phyloP scores from a whole-genome alignment of 768 basidiomycete species.

The Thelephora ganbajun region DNA sequence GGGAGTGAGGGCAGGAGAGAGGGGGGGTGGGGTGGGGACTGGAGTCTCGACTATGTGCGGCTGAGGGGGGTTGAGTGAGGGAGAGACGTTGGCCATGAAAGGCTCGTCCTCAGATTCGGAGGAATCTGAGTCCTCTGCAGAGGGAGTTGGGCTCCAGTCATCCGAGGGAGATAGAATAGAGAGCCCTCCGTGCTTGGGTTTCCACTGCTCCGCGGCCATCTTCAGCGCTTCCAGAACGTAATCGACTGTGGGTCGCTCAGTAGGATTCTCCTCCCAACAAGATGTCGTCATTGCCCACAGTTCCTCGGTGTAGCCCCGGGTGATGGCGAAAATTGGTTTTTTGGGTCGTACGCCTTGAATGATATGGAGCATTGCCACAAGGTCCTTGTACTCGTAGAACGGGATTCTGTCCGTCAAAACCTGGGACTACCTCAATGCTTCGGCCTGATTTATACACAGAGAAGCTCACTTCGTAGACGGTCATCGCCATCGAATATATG shows the following conservation, averaged over 20 bases:
- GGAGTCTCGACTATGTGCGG: too few species aligned
- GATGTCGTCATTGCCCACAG: background rate
- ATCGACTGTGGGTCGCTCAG: background rate
- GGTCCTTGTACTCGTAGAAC: background rate
- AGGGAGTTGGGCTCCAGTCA: too few species aligned
- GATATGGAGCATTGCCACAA: background rate
- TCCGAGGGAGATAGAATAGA: too few species aligned
- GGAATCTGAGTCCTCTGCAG: too few species aligned
- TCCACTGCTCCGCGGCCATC: too few species aligned
- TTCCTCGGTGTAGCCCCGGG: background rate
- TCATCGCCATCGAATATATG: background rate
- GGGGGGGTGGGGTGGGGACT: too few species aligned
- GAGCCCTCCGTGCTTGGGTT: too few species aligned
- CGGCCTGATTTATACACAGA: constrained; percentile 4
- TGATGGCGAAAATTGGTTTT: background rate
- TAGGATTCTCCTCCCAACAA: background rate
- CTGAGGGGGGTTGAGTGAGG: too few species aligned
- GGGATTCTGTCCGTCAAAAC: background rate
- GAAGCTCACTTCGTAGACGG: constrained; percentile 7
- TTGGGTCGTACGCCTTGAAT: background rate
- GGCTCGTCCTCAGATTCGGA: too few species aligned
- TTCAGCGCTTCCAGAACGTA: background rate
- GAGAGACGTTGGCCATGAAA: too few species aligned
- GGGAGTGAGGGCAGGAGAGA: too few species aligned
- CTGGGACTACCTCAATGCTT: background rate